Evolutionary conservation across 2,329 filamentous ascomycete species (phyloP).

Genomic region (Bipolaris zeicola): DNA sequence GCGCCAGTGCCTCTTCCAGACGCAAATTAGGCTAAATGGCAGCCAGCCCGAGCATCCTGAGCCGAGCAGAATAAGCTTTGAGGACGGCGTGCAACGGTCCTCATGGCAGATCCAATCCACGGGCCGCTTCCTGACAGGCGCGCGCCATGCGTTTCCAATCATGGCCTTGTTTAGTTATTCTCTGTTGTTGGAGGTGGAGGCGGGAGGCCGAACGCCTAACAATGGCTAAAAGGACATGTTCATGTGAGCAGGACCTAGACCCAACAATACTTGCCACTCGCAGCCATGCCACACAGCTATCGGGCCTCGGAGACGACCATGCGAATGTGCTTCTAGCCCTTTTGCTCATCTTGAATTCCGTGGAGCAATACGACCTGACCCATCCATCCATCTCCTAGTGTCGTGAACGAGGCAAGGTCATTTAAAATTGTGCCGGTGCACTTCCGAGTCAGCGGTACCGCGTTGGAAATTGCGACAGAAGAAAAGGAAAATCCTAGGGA

Average conservation of each 20-base stretch:
- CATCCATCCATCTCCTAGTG: neutral
- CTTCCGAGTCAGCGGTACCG: neutral
- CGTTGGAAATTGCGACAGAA: neutral
- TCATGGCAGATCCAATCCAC: neutral
- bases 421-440: neutral
- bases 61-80: slow-evolving; percentile 5
- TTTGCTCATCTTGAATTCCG: neutral
- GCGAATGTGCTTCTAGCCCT: neutral
- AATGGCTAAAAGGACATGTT: slow-evolving; percentile 3
- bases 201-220: neutral
- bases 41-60: neutral
- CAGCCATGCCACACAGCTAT: neutral
- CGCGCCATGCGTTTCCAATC: neutral
- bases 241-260: neutral
- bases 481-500: neutral
- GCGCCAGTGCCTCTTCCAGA: slow-evolving; percentile 13
- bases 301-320: neutral
- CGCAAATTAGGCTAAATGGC: slow-evolving; percentile 22
- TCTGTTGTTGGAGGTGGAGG: neutral
- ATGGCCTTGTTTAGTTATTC: neutral
- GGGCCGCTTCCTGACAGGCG: neutral
- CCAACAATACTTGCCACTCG: neutral
- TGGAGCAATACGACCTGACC: neutral
- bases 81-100: neutral
- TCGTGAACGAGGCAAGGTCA: neutral